Evolutionary conservation across 495 filamentous ascomycete genomes (phyloP).

Genomic region (Aspergillus haitiensis): DNA sequence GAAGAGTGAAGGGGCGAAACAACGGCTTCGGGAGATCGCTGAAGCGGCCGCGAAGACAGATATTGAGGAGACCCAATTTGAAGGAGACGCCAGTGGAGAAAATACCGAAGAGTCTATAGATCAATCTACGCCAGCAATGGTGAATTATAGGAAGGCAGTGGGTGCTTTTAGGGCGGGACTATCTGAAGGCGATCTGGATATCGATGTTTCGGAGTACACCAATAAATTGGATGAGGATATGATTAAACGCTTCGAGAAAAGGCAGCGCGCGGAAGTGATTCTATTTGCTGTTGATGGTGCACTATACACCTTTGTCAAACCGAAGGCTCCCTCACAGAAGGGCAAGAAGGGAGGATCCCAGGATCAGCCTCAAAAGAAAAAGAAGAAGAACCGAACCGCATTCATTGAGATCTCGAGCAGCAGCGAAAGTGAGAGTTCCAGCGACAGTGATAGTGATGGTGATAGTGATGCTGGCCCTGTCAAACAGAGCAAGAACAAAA

Average conservation of each 20-base stretch:
- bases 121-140: slow-evolving; percentile 26
- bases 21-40: slow-evolving; percentile 61
- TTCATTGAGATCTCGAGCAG: slow-evolving; percentile 50
- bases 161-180: slow-evolving; percentile 40
- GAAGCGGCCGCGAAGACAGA: slow-evolving; percentile 53
- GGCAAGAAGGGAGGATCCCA: slow-evolving; percentile 21
- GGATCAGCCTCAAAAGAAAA: slow-evolving; percentile 49
- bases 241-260: slow-evolving; percentile 40
- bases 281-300: slow-evolving; percentile 43
- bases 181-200: slow-evolving; percentile 31
- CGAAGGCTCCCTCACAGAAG: slow-evolving; percentile 25
- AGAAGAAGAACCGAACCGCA: slow-evolving; percentile 56
- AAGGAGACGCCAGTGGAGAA: slow-evolving; percentile 43
- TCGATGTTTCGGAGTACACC: slow-evolving; percentile 28
- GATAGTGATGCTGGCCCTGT: slow-evolving; percentile 18
- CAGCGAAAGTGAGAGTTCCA: slow-evolving; percentile 41
- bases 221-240: slow-evolving; percentile 42
- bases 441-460: slow-evolving; percentile 35
- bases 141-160: slow-evolving; percentile 58
- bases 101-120: slow-evolving; percentile 5
- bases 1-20: slow-evolving; percentile 61
- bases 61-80: slow-evolving; percentile 36
- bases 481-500: slow-evolving; percentile 16
- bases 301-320: slow-evolving; percentile 35
- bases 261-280: slow-evolving; percentile 49